Conservation (phyloP, 306 rosid genomes). For the Calophaca sinica region DNA sequence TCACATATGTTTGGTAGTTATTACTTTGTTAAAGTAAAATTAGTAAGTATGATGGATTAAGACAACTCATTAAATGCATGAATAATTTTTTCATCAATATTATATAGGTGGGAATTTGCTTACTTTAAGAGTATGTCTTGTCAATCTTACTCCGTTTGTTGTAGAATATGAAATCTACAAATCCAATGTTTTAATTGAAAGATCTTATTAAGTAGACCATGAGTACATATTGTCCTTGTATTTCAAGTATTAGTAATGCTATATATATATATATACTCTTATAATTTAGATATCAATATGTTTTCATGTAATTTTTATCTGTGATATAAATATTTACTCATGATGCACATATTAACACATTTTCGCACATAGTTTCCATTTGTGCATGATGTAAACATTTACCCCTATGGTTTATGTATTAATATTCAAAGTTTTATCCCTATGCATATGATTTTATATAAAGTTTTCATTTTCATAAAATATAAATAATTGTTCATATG, state of each 20-base stretch:
- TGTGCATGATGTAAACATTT: not conserved
- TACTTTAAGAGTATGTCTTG: not conserved
- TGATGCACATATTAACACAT: not conserved
- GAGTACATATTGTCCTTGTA: not conserved
- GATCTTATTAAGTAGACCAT: not conserved
- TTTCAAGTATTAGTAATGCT: not conserved
- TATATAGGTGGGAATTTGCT: not conserved
- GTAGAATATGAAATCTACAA: not conserved
- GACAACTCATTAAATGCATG: not conserved
- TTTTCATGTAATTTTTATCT: not conserved
- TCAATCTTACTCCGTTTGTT: not conserved
- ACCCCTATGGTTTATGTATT: not conserved
- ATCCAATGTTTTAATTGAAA: not conserved
- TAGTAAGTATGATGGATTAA: not conserved
- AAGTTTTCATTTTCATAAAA: not conserved
- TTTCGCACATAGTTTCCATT: not conserved
- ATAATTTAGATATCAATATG: not conserved
- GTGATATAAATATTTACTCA: not conserved
- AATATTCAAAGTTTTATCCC: not conserved
- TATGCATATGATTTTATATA: not conserved
- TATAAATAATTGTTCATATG: constrained; percentile 1
- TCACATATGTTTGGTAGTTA: not conserved
- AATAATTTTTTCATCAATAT: not conserved
- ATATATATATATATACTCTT: not conserved
- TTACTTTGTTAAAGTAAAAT: not conserved